Evolutionary conservation across 2,329 filamentous ascomycete species (phyloP).

Genomic region (Penicillium italicum): DNA sequence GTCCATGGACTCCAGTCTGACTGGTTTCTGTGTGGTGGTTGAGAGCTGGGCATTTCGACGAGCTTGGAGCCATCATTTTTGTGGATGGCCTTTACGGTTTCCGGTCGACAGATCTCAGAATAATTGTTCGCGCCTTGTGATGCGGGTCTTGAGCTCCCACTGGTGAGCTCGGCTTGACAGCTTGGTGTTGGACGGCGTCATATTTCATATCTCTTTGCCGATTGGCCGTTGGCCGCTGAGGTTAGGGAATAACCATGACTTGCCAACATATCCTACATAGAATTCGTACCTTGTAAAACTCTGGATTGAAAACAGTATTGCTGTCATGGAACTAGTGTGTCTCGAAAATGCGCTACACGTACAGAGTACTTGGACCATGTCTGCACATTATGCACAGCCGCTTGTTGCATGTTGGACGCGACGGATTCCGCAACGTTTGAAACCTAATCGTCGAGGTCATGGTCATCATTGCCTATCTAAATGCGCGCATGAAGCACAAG

Average conservation of each 20-base stretch:
- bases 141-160: conserved; percentile 63
- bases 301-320: too few relatives aligned
- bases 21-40: conserved; percentile 60
- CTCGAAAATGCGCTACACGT: background rate
- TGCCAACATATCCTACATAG: conserved; percentile 56
- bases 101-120: conserved; percentile 96
- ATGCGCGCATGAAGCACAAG: background rate
- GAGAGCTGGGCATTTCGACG: conserved; percentile 85
- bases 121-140: conserved; percentile 54
- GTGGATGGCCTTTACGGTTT: conserved; percentile 66
- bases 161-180: conserved; percentile 64
- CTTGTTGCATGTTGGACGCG: background rate
- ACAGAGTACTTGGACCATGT: background rate
- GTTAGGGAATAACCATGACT: conserved; percentile 85
- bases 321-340: background rate
- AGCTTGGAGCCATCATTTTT: conserved; percentile 70
- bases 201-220: conserved; percentile 87
- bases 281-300: conserved; percentile 5
- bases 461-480: conserved; percentile 14
- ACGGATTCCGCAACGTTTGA: conserved; percentile 1
- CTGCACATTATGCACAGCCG: background rate
- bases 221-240: conserved; percentile 82
- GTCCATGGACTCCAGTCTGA: conserved; percentile 44
- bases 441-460: conserved; percentile 18
- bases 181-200: conserved; percentile 61